Evolutionary conservation across 495 filamentous ascomycete species (phyloP).

Genomic region (Lentithecium fluviatile): DNA sequence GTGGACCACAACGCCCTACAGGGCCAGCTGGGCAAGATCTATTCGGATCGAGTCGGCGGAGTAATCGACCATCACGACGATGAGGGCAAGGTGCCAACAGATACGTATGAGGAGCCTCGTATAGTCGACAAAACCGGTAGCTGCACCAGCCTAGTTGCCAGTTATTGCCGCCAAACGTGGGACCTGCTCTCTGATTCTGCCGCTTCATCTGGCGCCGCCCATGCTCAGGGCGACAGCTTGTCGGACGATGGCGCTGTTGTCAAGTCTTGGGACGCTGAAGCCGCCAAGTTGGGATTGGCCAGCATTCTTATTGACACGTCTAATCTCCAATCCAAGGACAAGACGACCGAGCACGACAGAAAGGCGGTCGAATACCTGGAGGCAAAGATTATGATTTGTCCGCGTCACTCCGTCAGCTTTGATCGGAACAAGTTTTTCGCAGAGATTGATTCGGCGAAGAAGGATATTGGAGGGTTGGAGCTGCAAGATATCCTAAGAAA

Average conservation of each 20-base stretch:
- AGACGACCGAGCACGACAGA: conserved; percentile 70
- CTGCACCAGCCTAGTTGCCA: conserved; percentile 74
- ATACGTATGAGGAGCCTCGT: conserved; percentile 50
- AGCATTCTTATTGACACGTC: conserved; percentile 82
- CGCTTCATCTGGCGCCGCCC: conserved; percentile 37
- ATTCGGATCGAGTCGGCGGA: conserved; percentile 56
- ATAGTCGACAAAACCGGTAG: conserved; percentile 69
- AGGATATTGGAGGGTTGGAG: conserved; percentile 63
- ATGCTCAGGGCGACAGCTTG: conserved; percentile 35
- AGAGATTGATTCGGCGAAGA: conserved; percentile 65
- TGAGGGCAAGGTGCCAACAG: conserved; percentile 61
- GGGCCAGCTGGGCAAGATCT: conserved; percentile 49
- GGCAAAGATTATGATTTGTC: conserved; percentile 48
- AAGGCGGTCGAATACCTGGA: conserved; percentile 65
- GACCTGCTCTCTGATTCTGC: conserved; percentile 41
- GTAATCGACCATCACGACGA: conserved; percentile 93
- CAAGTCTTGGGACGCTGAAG: conserved; percentile 53
- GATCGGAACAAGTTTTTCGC: conserved; percentile 61
- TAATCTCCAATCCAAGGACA: conserved; percentile 66
- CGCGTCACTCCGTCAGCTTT: conserved; percentile 46
- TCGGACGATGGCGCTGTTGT: conserved; percentile 38
- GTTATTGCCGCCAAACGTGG: conserved; percentile 62
- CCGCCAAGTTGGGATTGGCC: conserved; percentile 75
- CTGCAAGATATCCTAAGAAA: conserved; percentile 76
- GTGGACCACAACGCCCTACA: conserved; percentile 89